A percentile compares a stretch with the other conserved stretches of the same genome.
These are phyloP conservation scores for Vickermania ingenoplastis DNA, from an alignment of 208 protist genomes.

Conservation along the genomic window DNA sequence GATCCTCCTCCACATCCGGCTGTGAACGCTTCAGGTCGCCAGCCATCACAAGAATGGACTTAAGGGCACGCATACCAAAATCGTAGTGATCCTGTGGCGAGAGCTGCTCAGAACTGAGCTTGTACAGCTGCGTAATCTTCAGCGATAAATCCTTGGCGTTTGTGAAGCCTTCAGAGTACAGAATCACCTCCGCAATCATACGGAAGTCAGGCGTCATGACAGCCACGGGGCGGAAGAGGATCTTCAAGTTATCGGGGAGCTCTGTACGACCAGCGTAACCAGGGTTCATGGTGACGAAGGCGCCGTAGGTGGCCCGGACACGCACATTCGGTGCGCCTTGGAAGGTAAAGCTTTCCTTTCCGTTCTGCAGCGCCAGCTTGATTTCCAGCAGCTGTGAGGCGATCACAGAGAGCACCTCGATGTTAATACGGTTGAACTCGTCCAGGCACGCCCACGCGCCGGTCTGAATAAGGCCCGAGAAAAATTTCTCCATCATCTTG, in stretches of 20 bases:
- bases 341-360: constrained; percentile 87
- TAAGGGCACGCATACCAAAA: constrained; percentile 98
- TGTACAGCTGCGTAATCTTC: constrained; percentile 98
- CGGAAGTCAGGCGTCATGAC: constrained; percentile 98
- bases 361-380: constrained; percentile 90
- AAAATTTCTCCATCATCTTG: constrained; percentile 98
- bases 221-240: constrained; percentile 96
- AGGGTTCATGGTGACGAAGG: constrained; percentile 99
- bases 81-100: constrained; percentile 97
- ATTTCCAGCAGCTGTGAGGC: constrained; percentile 96
- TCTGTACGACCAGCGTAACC: constrained; percentile 98
- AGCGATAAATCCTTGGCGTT: constrained; percentile 91
- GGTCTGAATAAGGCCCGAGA: constrained; percentile 93
- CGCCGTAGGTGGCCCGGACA: constrained; percentile 91
- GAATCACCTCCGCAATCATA: constrained; percentile 97
- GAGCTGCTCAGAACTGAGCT: constrained; percentile 97
- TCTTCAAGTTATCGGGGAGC: constrained; percentile 98
- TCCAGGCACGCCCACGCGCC: constrained; percentile 98
- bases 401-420: constrained; percentile 98
- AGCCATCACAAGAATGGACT: constrained; percentile 98
- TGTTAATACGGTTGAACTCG: constrained; percentile 99
- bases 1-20: constrained; percentile 94
- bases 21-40: constrained; percentile 95
- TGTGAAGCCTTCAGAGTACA: constrained; percentile 97
- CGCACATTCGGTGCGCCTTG: constrained; percentile 92